phyloP scores from a whole-genome alignment of 164 flowering plant genomes.

The Sextonia rubra region DNA sequence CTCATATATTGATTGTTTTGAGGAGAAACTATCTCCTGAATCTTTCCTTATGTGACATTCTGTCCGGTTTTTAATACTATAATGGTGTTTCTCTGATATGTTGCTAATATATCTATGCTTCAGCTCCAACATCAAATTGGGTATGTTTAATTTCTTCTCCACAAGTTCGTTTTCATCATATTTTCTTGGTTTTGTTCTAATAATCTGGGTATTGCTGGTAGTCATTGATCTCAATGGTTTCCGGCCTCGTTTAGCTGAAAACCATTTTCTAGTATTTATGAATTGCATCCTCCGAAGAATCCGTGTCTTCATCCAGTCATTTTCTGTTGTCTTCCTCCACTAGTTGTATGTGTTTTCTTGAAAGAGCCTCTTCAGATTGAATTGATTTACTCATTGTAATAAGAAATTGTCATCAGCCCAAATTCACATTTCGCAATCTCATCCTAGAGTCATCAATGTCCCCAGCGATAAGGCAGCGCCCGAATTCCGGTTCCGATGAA shows the following conservation, averaged over 20 bases:
- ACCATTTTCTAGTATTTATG: constrained; percentile 25
- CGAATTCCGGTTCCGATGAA: constrained; percentile 26
- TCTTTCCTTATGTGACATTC: neutral
- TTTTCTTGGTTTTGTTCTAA: neutral
- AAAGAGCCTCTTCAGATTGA: constrained; percentile 9
- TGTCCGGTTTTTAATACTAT: neutral
- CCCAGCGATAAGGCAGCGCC: neutral
- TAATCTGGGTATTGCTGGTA: neutral
- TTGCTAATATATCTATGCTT: neutral
- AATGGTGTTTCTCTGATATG: neutral
- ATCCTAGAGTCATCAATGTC: neutral
- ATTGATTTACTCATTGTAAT: neutral
- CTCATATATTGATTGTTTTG: neutral
- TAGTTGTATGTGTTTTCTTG: constrained; percentile 69
- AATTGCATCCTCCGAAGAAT: constrained; percentile 33
- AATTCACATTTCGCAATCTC: neutral
- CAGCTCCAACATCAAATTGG: neutral
- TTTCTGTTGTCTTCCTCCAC: constrained; percentile 68
- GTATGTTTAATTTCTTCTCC: neutral
- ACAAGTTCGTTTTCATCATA: neutral
- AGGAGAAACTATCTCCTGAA: neutral
- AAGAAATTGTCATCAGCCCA: neutral
- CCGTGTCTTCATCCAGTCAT: constrained; percentile 56
- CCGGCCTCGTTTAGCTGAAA: neutral
- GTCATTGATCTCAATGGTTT: constrained; percentile 8